Evolutionary conservation across 2,329 filamentous ascomycete species (phyloP).

Genomic region (Hypocrella siamensis): DNA sequence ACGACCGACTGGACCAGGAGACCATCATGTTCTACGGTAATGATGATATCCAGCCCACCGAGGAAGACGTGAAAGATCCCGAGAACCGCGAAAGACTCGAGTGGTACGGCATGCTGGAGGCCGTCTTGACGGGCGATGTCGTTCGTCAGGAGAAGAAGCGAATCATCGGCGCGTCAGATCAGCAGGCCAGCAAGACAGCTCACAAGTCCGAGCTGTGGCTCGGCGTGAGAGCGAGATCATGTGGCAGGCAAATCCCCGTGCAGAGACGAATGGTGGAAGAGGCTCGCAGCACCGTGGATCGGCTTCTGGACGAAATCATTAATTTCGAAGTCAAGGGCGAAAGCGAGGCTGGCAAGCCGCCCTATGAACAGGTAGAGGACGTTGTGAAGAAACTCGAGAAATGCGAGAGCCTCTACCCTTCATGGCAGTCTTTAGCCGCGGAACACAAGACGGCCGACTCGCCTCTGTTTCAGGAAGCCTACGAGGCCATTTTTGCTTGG

Average conservation of each 20-base stretch:
- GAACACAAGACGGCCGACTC: constrained; percentile 68
- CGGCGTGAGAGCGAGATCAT: constrained; percentile 68
- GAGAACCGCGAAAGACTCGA: constrained; percentile 81
- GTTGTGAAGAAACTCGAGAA: constrained; percentile 83
- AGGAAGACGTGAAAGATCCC: constrained; percentile 79
- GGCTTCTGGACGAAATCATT: constrained; percentile 72
- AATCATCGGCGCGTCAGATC: constrained; percentile 60
- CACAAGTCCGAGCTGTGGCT: constrained; percentile 76
- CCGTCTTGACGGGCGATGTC: constrained; percentile 89
- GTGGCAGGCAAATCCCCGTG: constrained; percentile 67
- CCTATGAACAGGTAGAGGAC: constrained; percentile 77
- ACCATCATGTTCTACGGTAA: constrained; percentile 86
- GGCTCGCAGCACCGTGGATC: constrained; percentile 55
- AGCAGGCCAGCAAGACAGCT: constrained; percentile 42
- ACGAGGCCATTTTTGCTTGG: constrained; percentile 84
- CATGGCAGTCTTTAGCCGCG: constrained; percentile 54
- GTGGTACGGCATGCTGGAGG: constrained; percentile 96
- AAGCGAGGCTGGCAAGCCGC: constrained; percentile 76
- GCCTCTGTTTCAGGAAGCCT: constrained; percentile 62
- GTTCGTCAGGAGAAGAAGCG: constrained; percentile 97
- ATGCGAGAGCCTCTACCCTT: constrained; percentile 74
- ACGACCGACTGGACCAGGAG: constrained; percentile 82
- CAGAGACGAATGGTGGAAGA: constrained; percentile 85
- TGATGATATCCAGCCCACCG: constrained; percentile 73
- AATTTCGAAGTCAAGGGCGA: constrained; percentile 90